These are phyloP conservation scores for Xylaria curta DNA, from an alignment of 495 filamentous ascomycete species.

Conservation along the genomic window DNA sequence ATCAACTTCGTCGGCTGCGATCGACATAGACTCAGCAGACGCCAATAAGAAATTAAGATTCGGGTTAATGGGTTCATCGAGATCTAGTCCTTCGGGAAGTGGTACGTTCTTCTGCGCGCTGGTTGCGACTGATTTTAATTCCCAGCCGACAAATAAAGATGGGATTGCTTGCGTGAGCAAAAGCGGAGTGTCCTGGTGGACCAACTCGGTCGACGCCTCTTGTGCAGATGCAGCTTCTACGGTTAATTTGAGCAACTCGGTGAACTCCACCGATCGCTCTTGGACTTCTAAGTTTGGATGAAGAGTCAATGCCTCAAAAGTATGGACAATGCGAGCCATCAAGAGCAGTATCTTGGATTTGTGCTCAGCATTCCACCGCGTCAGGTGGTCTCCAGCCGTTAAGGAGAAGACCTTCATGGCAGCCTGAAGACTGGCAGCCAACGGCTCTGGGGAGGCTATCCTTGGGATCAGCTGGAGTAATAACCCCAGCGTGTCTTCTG, in stretches of 20 bases:
- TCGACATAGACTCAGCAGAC: conserved; percentile 60
- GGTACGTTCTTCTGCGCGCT: conserved; percentile 89
- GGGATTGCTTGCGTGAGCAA: conserved; percentile 89
- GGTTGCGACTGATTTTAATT: conserved; percentile 87
- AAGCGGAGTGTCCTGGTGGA: conserved; percentile 71
- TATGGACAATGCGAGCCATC: conserved; percentile 78
- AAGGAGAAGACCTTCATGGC: conserved; percentile 80
- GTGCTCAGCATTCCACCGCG: conserved; percentile 66
- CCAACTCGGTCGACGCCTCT: conserved; percentile 56
- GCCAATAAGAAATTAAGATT: conserved; percentile 69
- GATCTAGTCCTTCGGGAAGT: conserved; percentile 71
- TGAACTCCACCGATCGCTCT: conserved; percentile 89
- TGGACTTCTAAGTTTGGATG: conserved; percentile 95
- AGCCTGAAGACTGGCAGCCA: conserved; percentile 84
- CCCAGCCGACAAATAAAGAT: conserved; percentile 79
- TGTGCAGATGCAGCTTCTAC: conserved; percentile 68
- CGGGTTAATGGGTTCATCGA: conserved; percentile 82
- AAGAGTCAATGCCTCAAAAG: conserved; percentile 74
- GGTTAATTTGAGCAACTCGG: conserved; percentile 84
- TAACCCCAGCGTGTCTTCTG: conserved; percentile 70
- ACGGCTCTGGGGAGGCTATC: conserved; percentile 60
- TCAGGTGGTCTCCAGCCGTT: conserved; percentile 63
- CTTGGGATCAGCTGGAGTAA: conserved; percentile 71
- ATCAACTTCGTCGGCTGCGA: conserved; percentile 60
- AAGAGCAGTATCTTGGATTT: conserved; percentile 76